Evolutionary conservation across 305 asterid species (phyloP).

Genomic region (Fraxinus platypoda): DNA sequence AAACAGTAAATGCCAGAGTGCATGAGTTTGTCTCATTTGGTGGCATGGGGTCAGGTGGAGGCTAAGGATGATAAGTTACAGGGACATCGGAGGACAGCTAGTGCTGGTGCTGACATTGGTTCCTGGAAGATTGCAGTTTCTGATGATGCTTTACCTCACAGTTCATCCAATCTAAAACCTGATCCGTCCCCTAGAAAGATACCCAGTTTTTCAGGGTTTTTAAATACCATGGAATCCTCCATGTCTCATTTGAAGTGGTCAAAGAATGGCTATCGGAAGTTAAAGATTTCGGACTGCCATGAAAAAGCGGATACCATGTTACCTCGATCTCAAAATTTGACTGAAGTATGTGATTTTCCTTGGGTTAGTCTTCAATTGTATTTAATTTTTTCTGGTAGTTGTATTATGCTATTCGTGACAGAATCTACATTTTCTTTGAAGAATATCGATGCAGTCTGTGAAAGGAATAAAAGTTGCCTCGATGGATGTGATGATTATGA

Average conservation of each 20-base stretch:
- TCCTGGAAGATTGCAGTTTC: constrained; percentile 66
- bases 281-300: constrained; percentile 51
- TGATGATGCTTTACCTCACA: constrained; percentile 39
- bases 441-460: constrained; percentile 63
- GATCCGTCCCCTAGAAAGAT: constrained; percentile 67
- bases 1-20: constrained; percentile 28
- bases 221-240: constrained; percentile 65
- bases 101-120: constrained; percentile 86
- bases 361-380: not conserved
- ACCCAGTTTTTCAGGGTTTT: constrained; percentile 72
- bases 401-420: constrained; percentile 17
- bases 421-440: constrained; percentile 28
- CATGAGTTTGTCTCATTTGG: constrained; percentile 53
- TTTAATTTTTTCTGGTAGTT: constrained; percentile 15
- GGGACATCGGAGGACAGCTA: constrained; percentile 89
- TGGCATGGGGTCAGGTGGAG: constrained; percentile 45
- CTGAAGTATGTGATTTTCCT: constrained; percentile 48
- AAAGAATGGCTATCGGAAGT: constrained; percentile 71
- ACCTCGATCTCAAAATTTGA: constrained; percentile 57
- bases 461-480: constrained; percentile 69
- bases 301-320: constrained; percentile 46
- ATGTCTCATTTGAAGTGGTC: constrained; percentile 69
- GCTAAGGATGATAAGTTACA: constrained; percentile 45
- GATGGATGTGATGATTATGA: constrained; percentile 67
- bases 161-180: constrained; percentile 38